Conservation (phyloP, 768 basidiomycete genomes). For the Tulasnella sp. region DNA sequence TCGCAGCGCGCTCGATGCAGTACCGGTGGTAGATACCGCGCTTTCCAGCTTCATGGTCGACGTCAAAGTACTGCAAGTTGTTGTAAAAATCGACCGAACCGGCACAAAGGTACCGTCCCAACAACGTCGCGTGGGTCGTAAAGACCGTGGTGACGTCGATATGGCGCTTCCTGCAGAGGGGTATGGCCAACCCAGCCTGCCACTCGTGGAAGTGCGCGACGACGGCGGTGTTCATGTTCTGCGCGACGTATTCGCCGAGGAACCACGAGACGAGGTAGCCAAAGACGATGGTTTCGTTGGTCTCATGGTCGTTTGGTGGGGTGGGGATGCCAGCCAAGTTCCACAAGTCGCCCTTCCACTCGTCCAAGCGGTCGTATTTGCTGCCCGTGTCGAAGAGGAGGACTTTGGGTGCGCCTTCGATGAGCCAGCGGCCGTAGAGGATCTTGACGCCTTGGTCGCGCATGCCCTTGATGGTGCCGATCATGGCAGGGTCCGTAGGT, state of each 20-base stretch:
- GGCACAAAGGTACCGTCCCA: conserved; percentile 97
- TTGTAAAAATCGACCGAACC: conserved; percentile 99
- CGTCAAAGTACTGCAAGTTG: conserved; percentile 98
- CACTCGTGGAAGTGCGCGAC: conserved; percentile 99
- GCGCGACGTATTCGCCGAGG: conserved; percentile 60
- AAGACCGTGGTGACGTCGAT: conserved; percentile 98
- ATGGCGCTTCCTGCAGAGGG: conserved; percentile 90
- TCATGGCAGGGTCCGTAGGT: conserved; percentile 71
- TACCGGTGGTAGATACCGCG: conserved; percentile 97
- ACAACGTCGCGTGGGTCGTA: conserved; percentile 96
- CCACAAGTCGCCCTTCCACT: conserved; percentile 99
- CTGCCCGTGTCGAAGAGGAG: conserved; percentile 93
- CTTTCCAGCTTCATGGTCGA: conserved; percentile 98
- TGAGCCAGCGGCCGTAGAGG: conserved; percentile 95
- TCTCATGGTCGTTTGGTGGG: conserved; percentile 93
- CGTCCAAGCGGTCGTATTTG: conserved; percentile 79
- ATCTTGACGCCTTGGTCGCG: conserved; percentile 83
- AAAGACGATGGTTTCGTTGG: conserved; percentile 96
- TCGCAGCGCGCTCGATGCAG: conserved; percentile 91
- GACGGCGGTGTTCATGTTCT: conserved; percentile 54
- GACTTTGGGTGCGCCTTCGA: conserved; percentile 93
- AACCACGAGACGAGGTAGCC: conserved; percentile 99
- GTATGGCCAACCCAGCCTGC: conserved; percentile 95
- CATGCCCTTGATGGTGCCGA: conserved; percentile 73
- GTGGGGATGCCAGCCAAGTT: conserved; percentile 96